A percentile compares a stretch with the other conserved stretches of the same genome.
Conservation (phyloP, 352 stramenopile species). For the Pythium plurisporium region DNA sequence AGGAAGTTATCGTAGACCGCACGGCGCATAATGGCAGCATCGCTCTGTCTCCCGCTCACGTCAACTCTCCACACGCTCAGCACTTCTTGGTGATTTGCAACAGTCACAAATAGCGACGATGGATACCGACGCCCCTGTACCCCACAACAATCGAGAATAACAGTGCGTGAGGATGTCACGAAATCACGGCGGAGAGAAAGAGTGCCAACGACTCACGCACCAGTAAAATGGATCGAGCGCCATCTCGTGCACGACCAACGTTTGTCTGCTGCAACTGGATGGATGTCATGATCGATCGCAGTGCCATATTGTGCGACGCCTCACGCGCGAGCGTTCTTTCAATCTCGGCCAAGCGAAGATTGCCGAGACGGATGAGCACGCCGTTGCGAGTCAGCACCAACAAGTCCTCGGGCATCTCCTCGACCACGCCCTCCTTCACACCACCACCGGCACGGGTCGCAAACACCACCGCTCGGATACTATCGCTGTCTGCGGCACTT, state of each 20-base stretch:
- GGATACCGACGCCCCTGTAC: slow-evolving; percentile 20
- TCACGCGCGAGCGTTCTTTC: slow-evolving; percentile 17
- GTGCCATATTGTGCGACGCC: slow-evolving; percentile 7
- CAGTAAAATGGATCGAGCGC: slow-evolving; percentile 13
- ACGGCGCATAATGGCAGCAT: neutral
- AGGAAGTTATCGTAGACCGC: slow-evolving; percentile 1
- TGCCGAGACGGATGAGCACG: slow-evolving; percentile 23
- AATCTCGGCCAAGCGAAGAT: slow-evolving; percentile 15
- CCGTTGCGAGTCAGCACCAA: slow-evolving; percentile 22
- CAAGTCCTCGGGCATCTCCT: slow-evolving; percentile 17
- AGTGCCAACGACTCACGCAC: slow-evolving; percentile 5
- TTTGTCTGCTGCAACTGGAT: slow-evolving; percentile 19
- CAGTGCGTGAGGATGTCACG: no score
- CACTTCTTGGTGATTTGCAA: slow-evolving; percentile 21
- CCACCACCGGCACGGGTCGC: neutral
- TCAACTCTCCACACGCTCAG: slow-evolving; percentile 21
- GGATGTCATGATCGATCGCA: slow-evolving; percentile 15
- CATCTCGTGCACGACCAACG: slow-evolving; percentile 10
- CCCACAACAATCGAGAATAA: neutral
- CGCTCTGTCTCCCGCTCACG: slow-evolving; percentile 4
- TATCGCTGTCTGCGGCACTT: slow-evolving; percentile 7
- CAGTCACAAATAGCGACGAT: slow-evolving; percentile 19
- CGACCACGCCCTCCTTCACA: neutral
- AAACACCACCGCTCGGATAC: slow-evolving; percentile 20
- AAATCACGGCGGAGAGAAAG: neutral